phyloP scores from a whole-genome alignment of 202 grass and related monocot species.

The Schoenoplectus triqueter region DNA sequence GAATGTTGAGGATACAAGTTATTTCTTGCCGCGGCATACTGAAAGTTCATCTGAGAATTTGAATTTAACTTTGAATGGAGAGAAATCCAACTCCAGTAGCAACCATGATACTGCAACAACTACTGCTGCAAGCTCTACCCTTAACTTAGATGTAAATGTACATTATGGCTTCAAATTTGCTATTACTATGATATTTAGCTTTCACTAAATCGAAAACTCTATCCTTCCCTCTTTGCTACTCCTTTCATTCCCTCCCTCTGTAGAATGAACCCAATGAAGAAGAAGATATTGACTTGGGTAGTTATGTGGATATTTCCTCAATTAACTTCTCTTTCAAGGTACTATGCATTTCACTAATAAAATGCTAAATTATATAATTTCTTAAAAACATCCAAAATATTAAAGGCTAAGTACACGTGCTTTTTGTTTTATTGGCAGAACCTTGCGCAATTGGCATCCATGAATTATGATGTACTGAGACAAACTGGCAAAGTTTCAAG shows the following conservation, averaged over 20 bases:
- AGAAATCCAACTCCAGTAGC: background rate
- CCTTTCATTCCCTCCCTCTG: background rate
- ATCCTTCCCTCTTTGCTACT: background rate
- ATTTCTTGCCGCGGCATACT: constrained; percentile 41
- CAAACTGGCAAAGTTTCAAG: constrained; percentile 27
- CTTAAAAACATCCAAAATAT: background rate
- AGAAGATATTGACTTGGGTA: constrained; percentile 33
- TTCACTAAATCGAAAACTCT: background rate
- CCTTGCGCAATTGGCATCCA: constrained; percentile 47
- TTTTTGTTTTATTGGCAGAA: constrained; percentile 29
- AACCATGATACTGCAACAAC: constrained; percentile 27
- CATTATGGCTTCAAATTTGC: background rate
- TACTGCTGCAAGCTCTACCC: constrained; percentile 6
- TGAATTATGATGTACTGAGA: constrained; percentile 50
- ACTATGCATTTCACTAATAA: constrained; percentile 13
- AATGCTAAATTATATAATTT: background rate
- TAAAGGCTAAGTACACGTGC: constrained; percentile 1
- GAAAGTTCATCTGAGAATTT: constrained; percentile 34
- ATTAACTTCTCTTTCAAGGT: constrained; percentile 51
- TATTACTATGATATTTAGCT: constrained; percentile 7
- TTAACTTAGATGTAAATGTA: constrained; percentile 9
- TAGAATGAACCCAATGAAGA: constrained; percentile 33
- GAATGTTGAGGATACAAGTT: constrained; percentile 47
- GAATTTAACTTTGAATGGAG: constrained; percentile 12
- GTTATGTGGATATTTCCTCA: constrained; percentile 47